Base-by-base conservation (phyloP, 2,329 filamentous ascomycete genomes). In the Calonectria fujianensis region DNA sequence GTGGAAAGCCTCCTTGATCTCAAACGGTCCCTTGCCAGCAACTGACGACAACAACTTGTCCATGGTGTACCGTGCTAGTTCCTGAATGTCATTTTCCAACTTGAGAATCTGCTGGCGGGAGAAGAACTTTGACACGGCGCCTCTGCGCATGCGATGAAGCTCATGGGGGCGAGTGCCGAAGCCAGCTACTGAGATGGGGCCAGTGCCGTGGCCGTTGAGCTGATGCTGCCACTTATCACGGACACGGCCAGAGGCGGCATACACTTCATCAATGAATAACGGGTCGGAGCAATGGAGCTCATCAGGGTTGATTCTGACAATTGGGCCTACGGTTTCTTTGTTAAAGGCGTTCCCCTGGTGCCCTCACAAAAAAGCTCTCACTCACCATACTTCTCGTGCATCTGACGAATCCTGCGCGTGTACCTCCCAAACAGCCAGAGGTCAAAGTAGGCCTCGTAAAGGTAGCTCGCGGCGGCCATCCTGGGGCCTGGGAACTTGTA, bases 261-360 rank as follows among this genome's bases (percentile, higher is more conserved):
- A 86, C 32, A 86, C 83, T 51, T 86, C 84, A 31, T 87, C 85
- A 31, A 80, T 76, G 64, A 86, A 86, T 69, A 78, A 73, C 0
- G 81, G 80, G 64, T 86, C 84, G 11, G 78, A 80, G 76, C 85
- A 86, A 72, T 86, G 85, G 1, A 86, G 80, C 71, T 87, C 85
- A 24, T 84, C 75, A 0, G 85, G 85, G 59, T 80, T 86, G 57
- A 86, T 86, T 11, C 85, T 81, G 9, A 86, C 82, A 45, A 87
- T 83, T 2, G 85, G 85, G 0, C 84, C 83, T 84, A 6, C 0
- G 20, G 16, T 39, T 11, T 6, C 20, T 9, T 50, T 50, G 41
- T 65, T 37, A 68, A 27, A 52, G 31, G 50, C 35, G 50, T 31
- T 10, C 10, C 4, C 45, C 14, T 16, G 13, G 13, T 24, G 20